Conservation (phyloP, 495 filamentous ascomycete species). For the Penicillium pulvis region DNA sequence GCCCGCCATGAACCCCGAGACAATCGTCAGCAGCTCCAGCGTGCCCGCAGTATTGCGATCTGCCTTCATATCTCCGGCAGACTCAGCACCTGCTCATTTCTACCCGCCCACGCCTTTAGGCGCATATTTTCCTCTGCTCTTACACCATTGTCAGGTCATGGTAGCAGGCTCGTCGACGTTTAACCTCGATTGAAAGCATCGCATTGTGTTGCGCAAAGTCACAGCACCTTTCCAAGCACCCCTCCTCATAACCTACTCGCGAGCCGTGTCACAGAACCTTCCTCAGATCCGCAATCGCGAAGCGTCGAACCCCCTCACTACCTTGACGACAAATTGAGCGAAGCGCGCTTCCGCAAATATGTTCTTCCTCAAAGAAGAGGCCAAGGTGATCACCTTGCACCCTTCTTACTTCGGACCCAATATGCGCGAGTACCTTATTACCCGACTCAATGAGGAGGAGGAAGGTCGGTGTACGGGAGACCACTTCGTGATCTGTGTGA, state of each 20-base stretch:
- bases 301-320: background rate
- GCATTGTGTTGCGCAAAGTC: slow-evolving; percentile 4
- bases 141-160: slow-evolving; percentile 23
- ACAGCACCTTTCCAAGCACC: background rate
- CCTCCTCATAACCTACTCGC: background rate
- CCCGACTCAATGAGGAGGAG: slow-evolving; percentile 84
- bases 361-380: slow-evolving; percentile 97
- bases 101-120: slow-evolving; percentile 9
- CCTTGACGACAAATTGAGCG: slow-evolving; percentile 3
- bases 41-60: slow-evolving; percentile 19
- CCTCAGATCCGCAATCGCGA: background rate
- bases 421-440: slow-evolving; percentile 84
- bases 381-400: slow-evolving; percentile 89
- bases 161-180: slow-evolving; percentile 17
- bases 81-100: slow-evolving; percentile 14
- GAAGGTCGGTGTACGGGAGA: slow-evolving; percentile 91
- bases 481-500: slow-evolving; percentile 94
- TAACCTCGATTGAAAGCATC: slow-evolving; percentile 18
- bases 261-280: background rate
- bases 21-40: slow-evolving; percentile 19
- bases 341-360: slow-evolving; percentile 48
- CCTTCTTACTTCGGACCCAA: slow-evolving; percentile 94
- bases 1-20: slow-evolving; percentile 7
- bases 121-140: background rate
- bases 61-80: slow-evolving; percentile 16